A percentile compares a stretch with the other conserved stretches of the same genome.
Conservation (phyloP, 768 basidiomycete genomes). For the Galerina sulciceps region DNA sequence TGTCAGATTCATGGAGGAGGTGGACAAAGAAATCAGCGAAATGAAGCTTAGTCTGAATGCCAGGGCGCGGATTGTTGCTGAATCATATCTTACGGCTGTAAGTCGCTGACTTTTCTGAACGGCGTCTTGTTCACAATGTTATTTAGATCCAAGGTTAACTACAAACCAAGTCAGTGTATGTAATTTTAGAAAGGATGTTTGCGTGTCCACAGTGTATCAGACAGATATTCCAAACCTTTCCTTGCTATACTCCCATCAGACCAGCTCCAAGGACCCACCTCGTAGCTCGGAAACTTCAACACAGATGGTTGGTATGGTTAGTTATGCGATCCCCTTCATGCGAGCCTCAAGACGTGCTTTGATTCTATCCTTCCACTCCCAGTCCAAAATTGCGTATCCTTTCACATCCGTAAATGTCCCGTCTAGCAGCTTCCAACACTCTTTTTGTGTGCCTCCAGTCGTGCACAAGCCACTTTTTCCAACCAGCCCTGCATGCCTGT, state of each 20-base stretch:
- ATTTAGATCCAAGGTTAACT: slow-evolving; percentile 13
- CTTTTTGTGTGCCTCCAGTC: slow-evolving; percentile 40
- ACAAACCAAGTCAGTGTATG: slow-evolving; percentile 3
- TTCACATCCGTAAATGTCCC: slow-evolving; percentile 41
- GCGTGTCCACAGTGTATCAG: background rate
- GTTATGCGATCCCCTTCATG: slow-evolving; percentile 10
- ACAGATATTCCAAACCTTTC: slow-evolving; percentile 11
- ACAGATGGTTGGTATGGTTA: background rate
- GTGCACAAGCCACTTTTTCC: slow-evolving; percentile 42
- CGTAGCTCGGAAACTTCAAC: no score
- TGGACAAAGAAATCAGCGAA: slow-evolving; percentile 98
- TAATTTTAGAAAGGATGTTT: background rate
- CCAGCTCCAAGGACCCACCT: background rate
- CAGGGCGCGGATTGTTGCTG: slow-evolving; percentile 94
- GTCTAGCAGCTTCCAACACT: slow-evolving; percentile 41
- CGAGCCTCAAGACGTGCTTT: slow-evolving; percentile 36
- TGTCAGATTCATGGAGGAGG: slow-evolving; percentile 95
- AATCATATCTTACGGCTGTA: slow-evolving; percentile 93
- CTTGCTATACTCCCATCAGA: background rate
- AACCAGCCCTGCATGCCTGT: slow-evolving; percentile 50
- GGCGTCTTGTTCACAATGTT: background rate
- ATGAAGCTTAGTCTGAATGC: slow-evolving; percentile 98
- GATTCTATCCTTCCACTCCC: slow-evolving; percentile 43
- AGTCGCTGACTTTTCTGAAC: slow-evolving; percentile 29
- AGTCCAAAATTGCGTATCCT: slow-evolving; percentile 45